phyloP scores from a whole-genome alignment of 2,329 filamentous ascomycete genomes.

The Colletotrichum aenigma region DNA sequence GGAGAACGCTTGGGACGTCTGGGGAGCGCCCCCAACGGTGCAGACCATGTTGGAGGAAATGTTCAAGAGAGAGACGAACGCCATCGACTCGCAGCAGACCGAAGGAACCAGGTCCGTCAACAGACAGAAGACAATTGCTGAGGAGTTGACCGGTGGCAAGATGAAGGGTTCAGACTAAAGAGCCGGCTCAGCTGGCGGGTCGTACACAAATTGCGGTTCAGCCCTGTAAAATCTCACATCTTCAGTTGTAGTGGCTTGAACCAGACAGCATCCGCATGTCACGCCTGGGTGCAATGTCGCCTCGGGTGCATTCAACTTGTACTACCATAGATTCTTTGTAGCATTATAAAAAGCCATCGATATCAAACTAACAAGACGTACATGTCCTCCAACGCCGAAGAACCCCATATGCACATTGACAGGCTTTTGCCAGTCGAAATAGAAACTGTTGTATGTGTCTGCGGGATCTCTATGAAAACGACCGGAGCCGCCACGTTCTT shows the following conservation, averaged over 20 bases:
- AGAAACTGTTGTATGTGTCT: slow-evolving; percentile 6
- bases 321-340: slow-evolving; percentile 19
- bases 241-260: background rate
- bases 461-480: slow-evolving; percentile 11
- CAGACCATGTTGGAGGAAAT: slow-evolving; percentile 46
- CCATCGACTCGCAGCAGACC: slow-evolving; percentile 27
- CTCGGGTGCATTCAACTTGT: slow-evolving; percentile 4
- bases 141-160: slow-evolving; percentile 65
- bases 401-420: slow-evolving; percentile 13
- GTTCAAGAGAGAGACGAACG: slow-evolving; percentile 24
- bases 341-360: slow-evolving; percentile 19
- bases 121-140: slow-evolving; percentile 60
- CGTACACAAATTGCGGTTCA: background rate
- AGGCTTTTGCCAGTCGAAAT: slow-evolving; percentile 2
- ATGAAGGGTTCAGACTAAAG: slow-evolving; percentile 37
- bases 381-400: slow-evolving; percentile 1
- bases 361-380: background rate
- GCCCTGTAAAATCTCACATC: background rate
- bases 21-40: slow-evolving; percentile 50
- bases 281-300: background rate
- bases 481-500: slow-evolving; percentile 2
- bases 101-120: slow-evolving; percentile 50
- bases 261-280: background rate
- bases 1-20: slow-evolving; percentile 57
- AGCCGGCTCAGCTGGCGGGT: background rate